These are phyloP conservation scores for Suillus hirtellus DNA, from an alignment of 768 basidiomycete genomes.

Conservation along the genomic window DNA sequence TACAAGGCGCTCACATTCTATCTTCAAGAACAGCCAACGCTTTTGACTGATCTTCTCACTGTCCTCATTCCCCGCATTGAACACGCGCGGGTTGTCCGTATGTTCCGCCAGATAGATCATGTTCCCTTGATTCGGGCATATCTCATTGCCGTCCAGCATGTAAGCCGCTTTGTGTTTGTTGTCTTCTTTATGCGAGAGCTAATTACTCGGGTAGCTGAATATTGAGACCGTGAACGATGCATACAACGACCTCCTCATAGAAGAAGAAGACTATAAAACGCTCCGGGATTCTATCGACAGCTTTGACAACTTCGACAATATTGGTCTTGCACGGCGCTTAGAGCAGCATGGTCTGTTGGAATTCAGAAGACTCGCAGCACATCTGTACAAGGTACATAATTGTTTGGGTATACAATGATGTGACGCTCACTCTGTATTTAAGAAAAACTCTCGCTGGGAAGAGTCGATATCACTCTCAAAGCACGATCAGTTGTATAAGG, in stretches of 20 bases:
- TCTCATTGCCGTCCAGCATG: constrained; percentile 95
- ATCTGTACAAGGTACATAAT: constrained; percentile 82
- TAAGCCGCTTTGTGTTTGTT: constrained; percentile 36
- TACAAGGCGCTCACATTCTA: constrained; percentile 96
- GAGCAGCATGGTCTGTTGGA: constrained; percentile 92
- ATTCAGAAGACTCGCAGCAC: constrained; percentile 92
- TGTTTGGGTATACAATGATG: neutral
- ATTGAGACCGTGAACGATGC: constrained; percentile 97
- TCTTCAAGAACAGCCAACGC: constrained; percentile 87
- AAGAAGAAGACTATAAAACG: constrained; percentile 98
- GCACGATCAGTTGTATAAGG: constrained; percentile 96
- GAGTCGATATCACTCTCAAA: constrained; percentile 95
- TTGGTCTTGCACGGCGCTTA: constrained; percentile 78
- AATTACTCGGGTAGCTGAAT: constrained; percentile 67
- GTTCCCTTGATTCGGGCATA: constrained; percentile 95
- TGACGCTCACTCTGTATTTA: neutral
- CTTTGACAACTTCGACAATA: constrained; percentile 97
- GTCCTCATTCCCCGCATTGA: constrained; percentile 94
- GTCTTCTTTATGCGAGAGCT: neutral
- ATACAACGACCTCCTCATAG: constrained; percentile 96
- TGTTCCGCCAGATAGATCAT: constrained; percentile 94
- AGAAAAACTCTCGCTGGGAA: constrained; percentile 97
- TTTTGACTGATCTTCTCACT: constrained; percentile 90
- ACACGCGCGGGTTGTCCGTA: constrained; percentile 91
- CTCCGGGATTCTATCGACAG: constrained; percentile 97